Evolutionary conservation across 1,284 basidiomycete species (phyloP).

Genomic region (Anthracocystis walkeri): DNA sequence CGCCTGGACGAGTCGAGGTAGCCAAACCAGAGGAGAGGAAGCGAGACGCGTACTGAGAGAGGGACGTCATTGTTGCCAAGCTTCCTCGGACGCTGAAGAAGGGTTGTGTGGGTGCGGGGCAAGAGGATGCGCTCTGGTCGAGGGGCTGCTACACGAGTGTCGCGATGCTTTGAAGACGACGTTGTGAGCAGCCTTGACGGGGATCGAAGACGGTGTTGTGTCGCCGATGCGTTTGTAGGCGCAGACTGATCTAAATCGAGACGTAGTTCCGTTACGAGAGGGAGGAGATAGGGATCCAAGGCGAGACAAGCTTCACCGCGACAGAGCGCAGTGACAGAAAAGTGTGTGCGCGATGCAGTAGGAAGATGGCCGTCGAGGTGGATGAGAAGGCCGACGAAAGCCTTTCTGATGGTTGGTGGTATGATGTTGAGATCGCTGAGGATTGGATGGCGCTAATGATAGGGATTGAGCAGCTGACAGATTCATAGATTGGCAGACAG

Average conservation of each 20-base stretch:
- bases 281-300: not conserved
- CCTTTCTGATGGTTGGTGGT: not conserved
- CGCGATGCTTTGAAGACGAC: conserved; percentile 1
- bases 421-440: not conserved
- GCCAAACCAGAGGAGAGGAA: conserved; percentile 51
- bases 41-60: conserved; percentile 56
- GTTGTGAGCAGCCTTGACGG: conserved; percentile 40
- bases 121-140: not conserved
- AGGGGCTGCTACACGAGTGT: conserved; percentile 32
- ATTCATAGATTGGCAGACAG: not conserved
- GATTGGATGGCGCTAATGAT: conserved; percentile 4
- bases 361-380: not conserved
- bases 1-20: conserved; percentile 32
- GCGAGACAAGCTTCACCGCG: not conserved
- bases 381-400: not conserved
- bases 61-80: conserved; percentile 34
- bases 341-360: not conserved
- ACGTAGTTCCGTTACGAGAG: not conserved
- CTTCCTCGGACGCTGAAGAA: not conserved
- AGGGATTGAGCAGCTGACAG: not conserved
- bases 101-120: not conserved
- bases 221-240: not conserved
- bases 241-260: not conserved
- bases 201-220: not conserved
- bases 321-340: not conserved